Evolutionary conservation across 2,329 filamentous ascomycete species (phyloP).

Genomic region (Xylaria sp.): DNA sequence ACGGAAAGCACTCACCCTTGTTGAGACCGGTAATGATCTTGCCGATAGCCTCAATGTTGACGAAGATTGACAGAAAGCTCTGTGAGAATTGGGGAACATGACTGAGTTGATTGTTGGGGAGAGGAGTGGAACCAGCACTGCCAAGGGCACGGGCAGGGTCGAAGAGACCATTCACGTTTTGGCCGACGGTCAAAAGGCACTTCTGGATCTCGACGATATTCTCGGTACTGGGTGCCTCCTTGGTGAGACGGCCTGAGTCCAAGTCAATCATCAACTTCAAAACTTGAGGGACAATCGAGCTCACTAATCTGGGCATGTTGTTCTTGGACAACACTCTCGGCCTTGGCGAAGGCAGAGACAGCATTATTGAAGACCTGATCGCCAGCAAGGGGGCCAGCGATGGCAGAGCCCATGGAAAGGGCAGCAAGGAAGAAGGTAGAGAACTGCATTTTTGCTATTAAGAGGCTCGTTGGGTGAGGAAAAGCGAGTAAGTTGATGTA

Average conservation of each 20-base stretch:
- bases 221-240: constrained; percentile 23
- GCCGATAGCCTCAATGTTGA: constrained; percentile 37
- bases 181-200: constrained; percentile 39
- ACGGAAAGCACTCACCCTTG: constrained; percentile 36
- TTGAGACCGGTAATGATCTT: constrained; percentile 38
- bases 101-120: constrained; percentile 41
- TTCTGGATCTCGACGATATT: constrained; percentile 40
- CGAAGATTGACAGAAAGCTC: constrained; percentile 38
- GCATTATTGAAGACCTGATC: constrained; percentile 34
- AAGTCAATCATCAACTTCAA: constrained; percentile 23
- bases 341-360: constrained; percentile 34
- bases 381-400: constrained; percentile 42
- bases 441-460: constrained; percentile 48
- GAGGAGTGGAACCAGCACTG: constrained; percentile 32
- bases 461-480: constrained; percentile 10
- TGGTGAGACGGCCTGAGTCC: constrained; percentile 30
- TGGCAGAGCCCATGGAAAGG: constrained; percentile 47
- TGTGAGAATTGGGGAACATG: constrained; percentile 40
- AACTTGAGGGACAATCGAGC: not conserved
- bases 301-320: constrained; percentile 39
- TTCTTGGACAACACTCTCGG: constrained; percentile 37
- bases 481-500: not conserved
- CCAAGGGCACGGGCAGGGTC: constrained; percentile 37
- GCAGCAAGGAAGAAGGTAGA: constrained; percentile 46
- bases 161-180: constrained; percentile 40